Evolutionary conservation across 805 yeast species (phyloP), one percentile per base, ranked within the genome.

Genomic region (Candida quercuum): DNA sequence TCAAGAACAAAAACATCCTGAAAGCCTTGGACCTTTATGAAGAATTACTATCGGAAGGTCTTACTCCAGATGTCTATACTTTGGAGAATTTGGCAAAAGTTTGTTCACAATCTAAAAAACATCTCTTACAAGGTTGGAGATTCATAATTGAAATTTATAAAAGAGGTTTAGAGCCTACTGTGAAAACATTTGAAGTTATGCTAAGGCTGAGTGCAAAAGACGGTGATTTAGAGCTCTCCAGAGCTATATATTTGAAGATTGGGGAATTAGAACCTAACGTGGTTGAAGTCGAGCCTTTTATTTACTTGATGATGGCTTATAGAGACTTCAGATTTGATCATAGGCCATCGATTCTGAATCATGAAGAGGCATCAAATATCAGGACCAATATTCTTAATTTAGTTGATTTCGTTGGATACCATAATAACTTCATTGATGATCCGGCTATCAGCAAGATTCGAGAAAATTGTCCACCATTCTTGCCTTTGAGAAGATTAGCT

Each of bases 191-290:
- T 47, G 83, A 80, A 43, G 70, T 77, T 13, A 78, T 91, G 78
- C 68, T 91, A 63, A 72, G 80, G 43, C 60, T 91, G 33, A 76
- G 93, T n/a, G 81, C 87, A 0, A 68, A 69, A 41, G 88, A 88
- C 51, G 93, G 95, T 0, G 96, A 89, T 56, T 59, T 84, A 15
- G 65, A 76, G 6, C 64, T 86, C 31, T 68, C 86, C 1, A 69
- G 98, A 48, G 86, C 91, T 0, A 56, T 84, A 25, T 83, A 73
- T 57, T 60, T 64, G 39, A 69, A 69, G 43, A 63, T 73, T 40
- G 58, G 62, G 41, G 62, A 63, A 36, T 52, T 66, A 63, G 61
- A 37, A 40, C 10, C 36, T 3, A 17, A 33, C 14, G 38, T 40
- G 7, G 31, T 40, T 6, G 44, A 38, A 3, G 33, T 39, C 4